Evolutionary conservation across 2,329 filamentous ascomycete genomes (phyloP), one percentile per base, ranked within the genome.

Genomic region (Epichloe scottii): DNA sequence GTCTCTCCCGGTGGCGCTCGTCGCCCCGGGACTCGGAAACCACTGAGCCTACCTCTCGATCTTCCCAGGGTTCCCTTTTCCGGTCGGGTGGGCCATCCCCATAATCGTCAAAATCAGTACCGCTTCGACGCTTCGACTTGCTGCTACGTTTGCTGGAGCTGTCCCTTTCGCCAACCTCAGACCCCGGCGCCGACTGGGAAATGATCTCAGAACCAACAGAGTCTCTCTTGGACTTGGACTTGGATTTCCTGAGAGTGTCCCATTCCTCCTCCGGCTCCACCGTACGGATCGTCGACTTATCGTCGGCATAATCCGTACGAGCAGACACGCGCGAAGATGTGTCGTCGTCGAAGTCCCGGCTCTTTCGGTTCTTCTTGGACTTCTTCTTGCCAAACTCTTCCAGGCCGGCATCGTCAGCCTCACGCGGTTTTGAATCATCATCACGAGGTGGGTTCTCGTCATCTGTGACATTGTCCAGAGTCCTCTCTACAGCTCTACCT

Each of bases 21-120:
- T 67, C 62, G 15, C 60, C 58, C 19, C 65, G 65, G 39, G 68
- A 65, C 48, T 72, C 73, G 5, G 76, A 78, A 5, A 74, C 69
- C 12, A 75, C 68, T 34, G 75, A 78, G 53, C 67, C 70, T 19
- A 72, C 68, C 40, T 76, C 73, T n/a, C 68, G 68, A 51, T 75
- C 70, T 26, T 72, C 66, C 50, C 68, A 71, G 2, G 59, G 61
- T n/a, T 69, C 68, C 3, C 62, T 64, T 43, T 61, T 64, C 55
- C 64, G 65, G 60, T 73, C 66, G 34, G 68, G 64, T 30, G 68
- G 66, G 49, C 71, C 65, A 46, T 66, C 63, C 53, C 66, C 63
- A 21, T 58, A 49, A 10, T 60, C 57, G 12, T 58, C 65, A 54
- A 57, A 66, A 50, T 63, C 69, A 50, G 57, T 54, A 49, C 58